Conservation (phyloP, 1,139 yeast genomes). For the Pichia sp. region DNA sequence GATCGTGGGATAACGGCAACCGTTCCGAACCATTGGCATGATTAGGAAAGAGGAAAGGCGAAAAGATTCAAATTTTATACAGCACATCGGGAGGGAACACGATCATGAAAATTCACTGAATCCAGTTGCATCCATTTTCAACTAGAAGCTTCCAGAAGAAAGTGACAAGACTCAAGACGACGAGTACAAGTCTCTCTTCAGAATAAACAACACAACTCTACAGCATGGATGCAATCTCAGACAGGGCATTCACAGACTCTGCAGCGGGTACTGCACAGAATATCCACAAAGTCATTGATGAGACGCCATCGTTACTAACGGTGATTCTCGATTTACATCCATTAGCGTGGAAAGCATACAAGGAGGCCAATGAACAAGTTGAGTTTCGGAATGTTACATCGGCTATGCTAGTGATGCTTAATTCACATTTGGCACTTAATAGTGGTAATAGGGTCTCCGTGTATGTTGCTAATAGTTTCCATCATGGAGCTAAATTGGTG, state of each 20-base stretch:
- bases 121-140: too few species aligned
- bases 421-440: constrained; percentile 82
- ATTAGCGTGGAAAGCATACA: constrained; percentile 58
- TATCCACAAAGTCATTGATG: constrained; percentile 36
- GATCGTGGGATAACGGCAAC: too few species aligned
- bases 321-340: constrained; percentile 79
- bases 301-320: constrained; percentile 75
- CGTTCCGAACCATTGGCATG: too few species aligned
- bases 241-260: constrained; percentile 50
- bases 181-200: too few species aligned
- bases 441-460: constrained; percentile 82
- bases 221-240: constrained; percentile 75
- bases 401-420: constrained; percentile 61
- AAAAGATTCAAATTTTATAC: too few species aligned
- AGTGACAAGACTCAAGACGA: too few species aligned
- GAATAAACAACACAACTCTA: too few species aligned
- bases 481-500: constrained; percentile 56
- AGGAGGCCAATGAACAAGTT: constrained; percentile 28
- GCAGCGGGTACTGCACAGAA: constrained; percentile 20
- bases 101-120: too few species aligned
- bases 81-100: too few species aligned
- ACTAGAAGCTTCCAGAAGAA: too few species aligned
- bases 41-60: too few species aligned
- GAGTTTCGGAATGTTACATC: constrained; percentile 50
- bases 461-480: constrained; percentile 60